Conservation (phyloP, 805 yeast genomes). For the Hanseniaspora pseudoguilliermondii region DNA sequence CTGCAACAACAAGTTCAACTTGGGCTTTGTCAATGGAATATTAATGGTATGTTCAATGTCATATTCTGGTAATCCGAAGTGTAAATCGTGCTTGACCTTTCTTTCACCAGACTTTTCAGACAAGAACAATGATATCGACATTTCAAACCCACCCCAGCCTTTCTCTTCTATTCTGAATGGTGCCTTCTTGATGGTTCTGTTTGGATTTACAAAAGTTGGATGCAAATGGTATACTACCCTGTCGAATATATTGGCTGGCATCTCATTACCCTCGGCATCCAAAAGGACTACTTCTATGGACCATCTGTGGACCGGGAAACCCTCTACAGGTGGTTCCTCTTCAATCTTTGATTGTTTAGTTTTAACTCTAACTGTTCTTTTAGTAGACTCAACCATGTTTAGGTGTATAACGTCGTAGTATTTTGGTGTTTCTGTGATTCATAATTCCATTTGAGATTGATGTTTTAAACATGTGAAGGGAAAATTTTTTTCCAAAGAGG, state of each 20-base stretch:
- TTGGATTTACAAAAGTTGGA: constrained; percentile 88
- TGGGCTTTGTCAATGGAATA: constrained; percentile 65
- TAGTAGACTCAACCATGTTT: constrained; percentile 24
- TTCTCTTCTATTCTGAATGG: constrained; percentile 84
- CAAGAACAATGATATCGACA: constrained; percentile 63
- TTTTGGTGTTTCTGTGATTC: background rate
- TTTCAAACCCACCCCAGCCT: constrained; percentile 98
- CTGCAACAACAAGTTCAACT: constrained; percentile 53
- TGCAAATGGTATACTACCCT: constrained; percentile 87
- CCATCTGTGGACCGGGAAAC: constrained; percentile 93
- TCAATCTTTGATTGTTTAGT: constrained; percentile 73
- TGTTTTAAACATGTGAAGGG: too few relatives aligned
- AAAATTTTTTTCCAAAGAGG: too few relatives aligned
- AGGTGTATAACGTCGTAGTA: constrained; percentile 13
- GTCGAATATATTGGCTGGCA: constrained; percentile 80
- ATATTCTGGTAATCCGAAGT: constrained; percentile 67
- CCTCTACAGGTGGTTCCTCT: constrained; percentile 77
- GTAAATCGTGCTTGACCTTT: constrained; percentile 76
- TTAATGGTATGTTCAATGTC: constrained; percentile 63
- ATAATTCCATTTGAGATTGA: background rate
- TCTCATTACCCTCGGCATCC: constrained; percentile 66
- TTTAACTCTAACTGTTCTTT: constrained; percentile 77
- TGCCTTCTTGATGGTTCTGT: constrained; percentile 60
- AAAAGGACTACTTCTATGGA: constrained; percentile 61
- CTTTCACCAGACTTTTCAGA: constrained; percentile 83